A percentile compares a stretch with the other conserved stretches of the same genome.
Evolutionary conservation across 257 asterid genomes (phyloP).

Genomic region (Petrea volubilis): DNA sequence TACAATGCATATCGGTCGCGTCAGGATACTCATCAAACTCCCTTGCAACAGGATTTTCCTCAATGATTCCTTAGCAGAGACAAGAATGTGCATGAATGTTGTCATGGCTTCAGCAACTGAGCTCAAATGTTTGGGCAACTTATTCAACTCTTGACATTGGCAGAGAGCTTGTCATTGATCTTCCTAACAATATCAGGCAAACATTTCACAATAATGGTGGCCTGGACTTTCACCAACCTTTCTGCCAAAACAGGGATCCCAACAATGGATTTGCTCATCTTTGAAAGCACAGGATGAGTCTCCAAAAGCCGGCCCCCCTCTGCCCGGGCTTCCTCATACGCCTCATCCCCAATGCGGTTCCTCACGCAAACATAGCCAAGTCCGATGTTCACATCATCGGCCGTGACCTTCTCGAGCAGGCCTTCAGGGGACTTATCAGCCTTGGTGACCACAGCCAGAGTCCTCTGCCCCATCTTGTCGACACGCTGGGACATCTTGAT

Average conservation of each 20-base stretch:
- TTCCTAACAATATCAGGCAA: slow-evolving; percentile 34
- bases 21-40: slow-evolving; percentile 35
- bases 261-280: slow-evolving; percentile 34
- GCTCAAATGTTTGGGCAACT: slow-evolving; percentile 19
- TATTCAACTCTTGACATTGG: slow-evolving; percentile 23
- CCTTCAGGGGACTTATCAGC: slow-evolving; percentile 44
- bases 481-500: slow-evolving; percentile 36
- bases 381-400: slow-evolving; percentile 28
- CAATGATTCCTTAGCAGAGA: slow-evolving; percentile 26
- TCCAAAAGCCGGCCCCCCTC: slow-evolving; percentile 31
- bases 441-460: slow-evolving; percentile 48
- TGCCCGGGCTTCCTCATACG: slow-evolving; percentile 29
- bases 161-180: slow-evolving; percentile 28
- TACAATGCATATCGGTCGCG: slow-evolving; percentile 16
- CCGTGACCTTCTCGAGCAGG: slow-evolving; percentile 31
- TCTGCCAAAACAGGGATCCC: slow-evolving; percentile 38
- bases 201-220: slow-evolving; percentile 27
- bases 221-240: slow-evolving; percentile 37
- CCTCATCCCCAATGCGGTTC: slow-evolving; percentile 25
- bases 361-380: slow-evolving; percentile 33
- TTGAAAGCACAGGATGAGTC: slow-evolving; percentile 28
- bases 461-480: slow-evolving; percentile 36
- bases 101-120: slow-evolving; percentile 30
- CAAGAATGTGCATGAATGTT: slow-evolving; percentile 14
- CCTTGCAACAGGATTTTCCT: slow-evolving; percentile 24